Evolutionary conservation across 495 filamentous ascomycete genomes (phyloP), one percentile per base, ranked within the genome.

Genomic region (Stereocaulon alpinum): DNA sequence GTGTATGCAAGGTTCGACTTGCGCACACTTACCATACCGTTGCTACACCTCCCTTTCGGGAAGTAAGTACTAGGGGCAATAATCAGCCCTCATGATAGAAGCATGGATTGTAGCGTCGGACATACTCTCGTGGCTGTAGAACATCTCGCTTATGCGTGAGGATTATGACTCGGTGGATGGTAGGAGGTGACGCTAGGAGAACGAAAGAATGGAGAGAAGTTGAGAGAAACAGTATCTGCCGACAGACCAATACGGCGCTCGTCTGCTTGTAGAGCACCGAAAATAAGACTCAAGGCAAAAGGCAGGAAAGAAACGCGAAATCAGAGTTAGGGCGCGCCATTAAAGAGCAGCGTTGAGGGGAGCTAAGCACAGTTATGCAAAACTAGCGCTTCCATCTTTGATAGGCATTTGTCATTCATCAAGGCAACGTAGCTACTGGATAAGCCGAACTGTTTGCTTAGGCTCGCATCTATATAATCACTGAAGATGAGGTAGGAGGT

Each of bases 71-170:
- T 61, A 59, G 69, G 12, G 70, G 64, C 40, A 59, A 29, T 47
- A 3, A 53, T 73, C 43, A 65, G 66, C 55, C 51, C 64, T 59
- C 18, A 4, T 45, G 43, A 17, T 24, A 50, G 20, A 18, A 22
- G 30, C 15, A 44, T n/a, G 20, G 15, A 45, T 6, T 17, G 22
- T 43, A 20, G 47, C 20, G 11, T 20, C 22, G 37, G 51, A 45
- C 82, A 66, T 75, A 92, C 90, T 88, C 71, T 94, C 90, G 72
- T 93, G 86, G 67, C 87, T 93, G 72, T 94, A 95, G 67, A 95
- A 95, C 90, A 95, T 95, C 15, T n/a, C 24, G 40, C 29, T 10
- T 3, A 17, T 24, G 20, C 5, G 12, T 10, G 18, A 22, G 17
- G 18, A 32, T n/a, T 34, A 18, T 32, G 22, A 0, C 34, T 37